Evolutionary conservation across 495 filamentous ascomycete species (phyloP).

Genomic region (Apodospora peruviana): DNA sequence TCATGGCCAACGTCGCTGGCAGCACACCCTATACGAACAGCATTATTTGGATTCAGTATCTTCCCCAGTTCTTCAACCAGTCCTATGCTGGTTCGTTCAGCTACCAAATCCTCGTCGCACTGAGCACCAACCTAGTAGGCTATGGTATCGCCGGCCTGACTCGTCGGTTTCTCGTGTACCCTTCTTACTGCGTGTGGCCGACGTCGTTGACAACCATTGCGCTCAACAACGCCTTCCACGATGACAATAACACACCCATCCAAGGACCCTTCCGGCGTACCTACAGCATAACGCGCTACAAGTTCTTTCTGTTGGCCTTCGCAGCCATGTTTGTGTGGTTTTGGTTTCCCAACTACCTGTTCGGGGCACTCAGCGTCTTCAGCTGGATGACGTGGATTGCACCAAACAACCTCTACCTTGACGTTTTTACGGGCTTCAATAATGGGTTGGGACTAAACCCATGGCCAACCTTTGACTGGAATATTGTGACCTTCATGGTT

Average conservation of each 20-base stretch:
- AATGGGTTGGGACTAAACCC: conserved; percentile 34
- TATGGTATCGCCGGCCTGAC: conserved; percentile 47
- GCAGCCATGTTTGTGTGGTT: conserved; percentile 22
- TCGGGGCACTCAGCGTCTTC: conserved; percentile 18
- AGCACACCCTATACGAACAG: conserved; percentile 29
- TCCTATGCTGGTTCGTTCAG: conserved; percentile 24
- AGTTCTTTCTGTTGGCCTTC: conserved; percentile 23
- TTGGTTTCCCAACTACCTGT: conserved; percentile 26
- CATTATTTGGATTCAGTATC: conserved; percentile 38
- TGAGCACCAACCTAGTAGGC: conserved; percentile 41
- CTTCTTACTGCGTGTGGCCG: conserved; percentile 37
- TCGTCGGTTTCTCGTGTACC: conserved; percentile 50
- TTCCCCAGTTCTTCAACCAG: conserved; percentile 32
- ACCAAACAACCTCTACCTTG: conserved; percentile 27
- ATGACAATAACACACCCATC: conserved; percentile 21
- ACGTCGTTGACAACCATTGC: conserved; percentile 33
- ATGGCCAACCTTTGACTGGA: conserved; percentile 36
- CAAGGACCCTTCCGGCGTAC: conserved; percentile 24
- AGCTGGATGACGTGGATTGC: conserved; percentile 30
- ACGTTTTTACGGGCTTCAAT: conserved; percentile 27
- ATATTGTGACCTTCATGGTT: conserved; percentile 20
- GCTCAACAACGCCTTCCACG: conserved; percentile 35
- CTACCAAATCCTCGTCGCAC: conserved; percentile 36
- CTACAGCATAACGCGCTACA: conserved; percentile 26
- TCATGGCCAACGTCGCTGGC: conserved; percentile 32